phyloP scores from a whole-genome alignment of 2,329 filamentous ascomycete genomes.

The Trichoderma pleuroti region DNA sequence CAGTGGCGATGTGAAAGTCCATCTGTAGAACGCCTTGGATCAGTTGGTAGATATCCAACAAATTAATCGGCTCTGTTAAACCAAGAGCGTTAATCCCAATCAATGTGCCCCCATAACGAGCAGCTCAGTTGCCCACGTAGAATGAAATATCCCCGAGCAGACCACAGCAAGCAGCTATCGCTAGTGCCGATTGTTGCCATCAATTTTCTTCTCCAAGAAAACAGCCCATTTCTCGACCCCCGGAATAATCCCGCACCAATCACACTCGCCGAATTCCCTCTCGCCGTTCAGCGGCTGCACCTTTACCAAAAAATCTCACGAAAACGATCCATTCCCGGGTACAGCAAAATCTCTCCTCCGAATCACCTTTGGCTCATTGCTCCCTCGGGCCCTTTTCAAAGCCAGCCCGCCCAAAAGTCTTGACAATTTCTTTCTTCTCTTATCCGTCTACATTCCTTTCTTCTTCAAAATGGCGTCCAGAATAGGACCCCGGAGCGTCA shows the following conservation, averaged over 20 bases:
- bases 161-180: background rate
- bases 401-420: background rate
- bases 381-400: background rate
- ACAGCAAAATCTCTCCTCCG: constrained; percentile 15
- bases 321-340: constrained; percentile 21
- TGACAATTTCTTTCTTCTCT: background rate
- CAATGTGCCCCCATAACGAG: background rate
- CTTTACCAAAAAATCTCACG: constrained; percentile 37
- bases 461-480: constrained; percentile 38
- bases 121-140: background rate
- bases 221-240: constrained; percentile 27
- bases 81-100: background rate
- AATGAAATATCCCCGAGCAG: background rate
- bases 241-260: constrained; percentile 39
- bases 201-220: background rate
- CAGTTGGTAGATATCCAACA: background rate
- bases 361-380: background rate
- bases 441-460: background rate
- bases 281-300: constrained; percentile 18
- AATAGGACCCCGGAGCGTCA: constrained; percentile 62
- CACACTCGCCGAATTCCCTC: constrained; percentile 30
- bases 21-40: background rate
- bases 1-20: background rate
- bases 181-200: background rate
- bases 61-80: background rate